Conservation (phyloP, 2,329 filamentous ascomycete species). For the Cyphellophora attinorum region DNA sequence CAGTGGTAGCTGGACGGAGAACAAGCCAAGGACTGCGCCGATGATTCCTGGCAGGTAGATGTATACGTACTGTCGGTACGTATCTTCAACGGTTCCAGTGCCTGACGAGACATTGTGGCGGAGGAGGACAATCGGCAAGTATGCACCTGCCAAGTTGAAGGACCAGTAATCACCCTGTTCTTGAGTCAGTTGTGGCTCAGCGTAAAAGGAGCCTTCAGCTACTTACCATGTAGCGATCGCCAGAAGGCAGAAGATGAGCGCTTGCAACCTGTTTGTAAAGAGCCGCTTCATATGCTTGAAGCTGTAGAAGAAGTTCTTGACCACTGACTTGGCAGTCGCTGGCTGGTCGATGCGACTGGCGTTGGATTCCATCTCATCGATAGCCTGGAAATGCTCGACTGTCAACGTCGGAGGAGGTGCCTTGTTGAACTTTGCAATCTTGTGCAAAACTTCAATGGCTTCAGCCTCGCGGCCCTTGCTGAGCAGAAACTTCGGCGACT, state of each 20-base stretch:
- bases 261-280: constrained; percentile 24
- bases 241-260: constrained; percentile 15
- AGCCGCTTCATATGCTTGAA: constrained; percentile 23
- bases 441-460: constrained; percentile 70
- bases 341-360: constrained; percentile 1
- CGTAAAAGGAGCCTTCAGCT: constrained; percentile 20
- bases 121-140: constrained; percentile 24
- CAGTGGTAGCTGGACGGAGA: constrained; percentile 33
- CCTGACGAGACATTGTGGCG: constrained; percentile 20
- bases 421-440: constrained; percentile 63
- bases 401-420: constrained; percentile 62
- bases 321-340: constrained; percentile 11
- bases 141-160: constrained; percentile 27
- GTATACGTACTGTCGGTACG: constrained; percentile 26
- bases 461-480: constrained; percentile 67
- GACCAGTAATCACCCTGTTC: constrained; percentile 30
- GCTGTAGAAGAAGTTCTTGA: constrained; percentile 23
- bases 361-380: constrained; percentile 31
- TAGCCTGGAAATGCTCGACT: constrained; percentile 53
- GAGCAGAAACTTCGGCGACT: constrained; percentile 77
- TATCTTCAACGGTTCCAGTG: constrained; percentile 15
- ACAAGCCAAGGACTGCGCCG: constrained; percentile 23
- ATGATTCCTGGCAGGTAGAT: constrained; percentile 26
- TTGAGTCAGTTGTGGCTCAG: constrained; percentile 21
- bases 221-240: constrained; percentile 38